Conservation (phyloP, 495 filamentous ascomycete genomes). For the Lasiosphaeria hispida region DNA sequence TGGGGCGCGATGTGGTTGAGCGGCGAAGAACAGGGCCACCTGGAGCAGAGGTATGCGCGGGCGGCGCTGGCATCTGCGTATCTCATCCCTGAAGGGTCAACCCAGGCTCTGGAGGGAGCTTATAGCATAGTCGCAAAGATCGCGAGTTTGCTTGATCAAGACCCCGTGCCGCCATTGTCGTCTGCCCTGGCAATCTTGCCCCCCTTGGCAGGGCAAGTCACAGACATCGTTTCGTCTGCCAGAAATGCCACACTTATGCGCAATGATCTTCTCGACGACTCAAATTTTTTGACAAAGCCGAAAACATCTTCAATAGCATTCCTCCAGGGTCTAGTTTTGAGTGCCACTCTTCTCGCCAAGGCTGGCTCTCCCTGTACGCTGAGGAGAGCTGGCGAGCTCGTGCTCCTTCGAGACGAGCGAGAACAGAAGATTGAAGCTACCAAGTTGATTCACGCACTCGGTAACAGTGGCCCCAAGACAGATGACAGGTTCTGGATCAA, state of each 20-base stretch:
- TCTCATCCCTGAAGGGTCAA: slow-evolving; percentile 57
- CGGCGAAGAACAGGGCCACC: slow-evolving; percentile 50
- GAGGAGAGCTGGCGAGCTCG: slow-evolving; percentile 57
- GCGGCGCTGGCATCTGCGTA: slow-evolving; percentile 73
- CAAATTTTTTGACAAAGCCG: slow-evolving; percentile 68
- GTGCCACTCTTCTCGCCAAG: slow-evolving; percentile 60
- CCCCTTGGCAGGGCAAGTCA: slow-evolving; percentile 35
- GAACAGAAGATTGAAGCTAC: slow-evolving; percentile 66
- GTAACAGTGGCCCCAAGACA: slow-evolving; percentile 50
- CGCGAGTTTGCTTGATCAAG: slow-evolving; percentile 57
- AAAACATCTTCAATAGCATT: slow-evolving; percentile 58
- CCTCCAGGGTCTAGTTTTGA: slow-evolving; percentile 65
- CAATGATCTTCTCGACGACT: slow-evolving; percentile 54
- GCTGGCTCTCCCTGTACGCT: slow-evolving; percentile 60
- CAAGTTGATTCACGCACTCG: slow-evolving; percentile 56
- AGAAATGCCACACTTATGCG: slow-evolving; percentile 47
- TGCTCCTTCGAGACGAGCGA: slow-evolving; percentile 54
- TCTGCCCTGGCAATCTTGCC: slow-evolving; percentile 42
- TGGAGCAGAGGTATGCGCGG: slow-evolving; percentile 66
- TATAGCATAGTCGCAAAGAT: slow-evolving; percentile 62
- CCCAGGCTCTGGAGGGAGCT: slow-evolving; percentile 58
- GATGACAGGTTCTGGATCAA: slow-evolving; percentile 67
- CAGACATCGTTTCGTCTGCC: slow-evolving; percentile 30
- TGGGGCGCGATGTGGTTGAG: slow-evolving; percentile 55
- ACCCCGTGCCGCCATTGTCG: slow-evolving; percentile 47